phyloP scores from a whole-genome alignment of 257 asterid species.

The Craterostigma plantagineum region DNA sequence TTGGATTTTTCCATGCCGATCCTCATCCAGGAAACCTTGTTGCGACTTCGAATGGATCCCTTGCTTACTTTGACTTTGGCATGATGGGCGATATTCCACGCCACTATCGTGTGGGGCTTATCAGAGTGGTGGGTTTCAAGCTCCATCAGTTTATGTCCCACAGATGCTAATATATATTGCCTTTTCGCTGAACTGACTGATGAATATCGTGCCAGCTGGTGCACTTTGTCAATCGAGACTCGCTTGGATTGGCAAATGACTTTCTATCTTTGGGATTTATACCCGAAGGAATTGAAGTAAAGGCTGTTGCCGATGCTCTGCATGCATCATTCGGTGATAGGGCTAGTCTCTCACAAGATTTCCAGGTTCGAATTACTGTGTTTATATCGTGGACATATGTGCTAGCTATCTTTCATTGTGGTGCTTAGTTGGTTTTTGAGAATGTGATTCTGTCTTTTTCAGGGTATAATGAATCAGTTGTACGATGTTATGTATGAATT shows the following conservation, averaged over 20 bases:
- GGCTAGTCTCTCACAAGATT: conserved; percentile 69
- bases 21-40: conserved; percentile 99
- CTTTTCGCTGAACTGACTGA: conserved; percentile 5
- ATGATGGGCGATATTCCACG: conserved; percentile 99
- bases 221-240: conserved; percentile 92
- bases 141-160: conserved; percentile 7
- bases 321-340: conserved; percentile 73
- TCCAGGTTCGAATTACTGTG: conserved; percentile 38
- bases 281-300: conserved; percentile 73
- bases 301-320: conserved; percentile 77
- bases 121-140: conserved; percentile 50
- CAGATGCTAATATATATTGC: conserved; percentile 1
- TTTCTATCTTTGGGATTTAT: conserved; percentile 85
- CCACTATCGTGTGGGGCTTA: conserved; percentile 93
- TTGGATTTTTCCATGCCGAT: conserved; percentile 96
- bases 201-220: conserved; percentile 46
- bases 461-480: conserved; percentile 84
- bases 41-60: conserved; percentile 71
- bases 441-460: conserved; percentile 7
- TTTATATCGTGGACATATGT: neutral
- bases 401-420: neutral
- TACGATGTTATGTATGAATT: conserved; percentile 84
- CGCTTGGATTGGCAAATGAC: conserved; percentile 87
- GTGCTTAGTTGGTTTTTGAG: neutral
- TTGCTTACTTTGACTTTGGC: conserved; percentile 96